Evolutionary conservation across 805 yeast genomes (phyloP).

Genomic region (Torulaspora maleeae): DNA sequence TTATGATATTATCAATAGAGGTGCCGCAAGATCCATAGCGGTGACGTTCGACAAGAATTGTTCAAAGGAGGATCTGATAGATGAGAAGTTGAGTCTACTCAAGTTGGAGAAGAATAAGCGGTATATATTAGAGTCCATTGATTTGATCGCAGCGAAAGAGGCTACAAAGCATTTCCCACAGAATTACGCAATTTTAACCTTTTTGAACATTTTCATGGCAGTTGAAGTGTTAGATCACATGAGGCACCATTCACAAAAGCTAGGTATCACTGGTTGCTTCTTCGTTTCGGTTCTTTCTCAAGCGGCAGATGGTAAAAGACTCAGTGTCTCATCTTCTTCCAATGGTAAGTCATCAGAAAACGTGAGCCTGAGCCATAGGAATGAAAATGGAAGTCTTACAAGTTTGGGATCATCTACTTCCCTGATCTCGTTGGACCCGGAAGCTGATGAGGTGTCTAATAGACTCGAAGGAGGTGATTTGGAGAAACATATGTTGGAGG

Average conservation of each 20-base stretch:
- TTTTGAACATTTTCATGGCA: conserved; percentile 29
- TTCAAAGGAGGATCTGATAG: conserved; percentile 12
- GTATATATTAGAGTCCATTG: conserved; percentile 28
- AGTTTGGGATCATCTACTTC: conserved; percentile 19
- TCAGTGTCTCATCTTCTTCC: conserved; percentile 4
- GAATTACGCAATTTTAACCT: conserved; percentile 26
- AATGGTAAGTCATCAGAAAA: conserved; percentile 6
- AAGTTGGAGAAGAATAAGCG: conserved; percentile 18
- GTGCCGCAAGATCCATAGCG: conserved; percentile 31
- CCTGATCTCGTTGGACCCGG: conserved; percentile 13
- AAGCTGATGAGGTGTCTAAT: conserved; percentile 10
- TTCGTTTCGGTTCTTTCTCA: conserved; percentile 16
- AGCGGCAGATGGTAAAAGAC: conserved; percentile 4
- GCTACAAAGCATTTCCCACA: conserved; percentile 17
- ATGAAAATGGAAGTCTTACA: conserved; percentile 15
- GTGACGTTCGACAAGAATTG: conserved; percentile 19
- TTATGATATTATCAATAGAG: conserved; percentile 20
- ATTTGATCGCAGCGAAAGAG: conserved; percentile 21
- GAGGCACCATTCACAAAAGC: conserved; percentile 7
- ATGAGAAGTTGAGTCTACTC: conserved; percentile 16
- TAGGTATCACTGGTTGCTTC: conserved; percentile 13
- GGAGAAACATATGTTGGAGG: conserved; percentile 12
- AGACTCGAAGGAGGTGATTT: conserved; percentile 14
- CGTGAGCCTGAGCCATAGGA: conserved; percentile 2
- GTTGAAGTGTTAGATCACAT: conserved; percentile 25